phyloP scores from a whole-genome alignment of 2,329 filamentous ascomycete species.

The Alternaria gansuensis region DNA sequence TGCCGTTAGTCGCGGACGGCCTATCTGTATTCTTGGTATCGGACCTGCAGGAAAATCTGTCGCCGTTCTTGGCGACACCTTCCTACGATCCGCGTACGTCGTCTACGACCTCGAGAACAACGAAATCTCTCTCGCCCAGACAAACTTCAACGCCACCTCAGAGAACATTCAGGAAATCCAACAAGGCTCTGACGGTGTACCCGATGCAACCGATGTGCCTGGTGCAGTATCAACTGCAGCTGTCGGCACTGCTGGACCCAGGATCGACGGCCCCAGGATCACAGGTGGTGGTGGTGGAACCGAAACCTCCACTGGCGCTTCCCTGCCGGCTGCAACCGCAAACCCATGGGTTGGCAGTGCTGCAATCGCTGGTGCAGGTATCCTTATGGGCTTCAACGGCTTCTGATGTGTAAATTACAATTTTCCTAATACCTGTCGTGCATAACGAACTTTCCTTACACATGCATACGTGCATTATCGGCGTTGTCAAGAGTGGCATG shows the following conservation, averaged over 20 bases:
- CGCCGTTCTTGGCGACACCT: constrained; percentile 68
- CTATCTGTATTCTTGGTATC: constrained; percentile 61
- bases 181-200: constrained; percentile 59
- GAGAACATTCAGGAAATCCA: constrained; percentile 64
- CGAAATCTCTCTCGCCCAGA: constrained; percentile 68
- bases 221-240: constrained; percentile 61
- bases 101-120: constrained; percentile 69
- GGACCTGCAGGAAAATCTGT: constrained; percentile 59
- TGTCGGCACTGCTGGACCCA: constrained; percentile 56
- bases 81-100: constrained; percentile 69
- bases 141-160: constrained; percentile 65
- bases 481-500: constrained; percentile 10
- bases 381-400: constrained; percentile 47
- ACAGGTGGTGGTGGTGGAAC: constrained; percentile 20
- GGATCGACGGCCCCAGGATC: constrained; percentile 47
- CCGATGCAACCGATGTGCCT: constrained; percentile 62
- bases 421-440: constrained; percentile 17
- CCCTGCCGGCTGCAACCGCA: constrained; percentile 37
- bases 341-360: constrained; percentile 45
- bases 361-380: constrained; percentile 42
- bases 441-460: constrained; percentile 14
- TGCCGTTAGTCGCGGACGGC: constrained; percentile 53
- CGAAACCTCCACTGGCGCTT: constrained; percentile 23
- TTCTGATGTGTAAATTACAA: constrained; percentile 32
- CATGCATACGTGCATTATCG: constrained; percentile 14